Base-by-base conservation (phyloP, 441 rosid genomes). In the Euphorbia celastroides region DNA sequence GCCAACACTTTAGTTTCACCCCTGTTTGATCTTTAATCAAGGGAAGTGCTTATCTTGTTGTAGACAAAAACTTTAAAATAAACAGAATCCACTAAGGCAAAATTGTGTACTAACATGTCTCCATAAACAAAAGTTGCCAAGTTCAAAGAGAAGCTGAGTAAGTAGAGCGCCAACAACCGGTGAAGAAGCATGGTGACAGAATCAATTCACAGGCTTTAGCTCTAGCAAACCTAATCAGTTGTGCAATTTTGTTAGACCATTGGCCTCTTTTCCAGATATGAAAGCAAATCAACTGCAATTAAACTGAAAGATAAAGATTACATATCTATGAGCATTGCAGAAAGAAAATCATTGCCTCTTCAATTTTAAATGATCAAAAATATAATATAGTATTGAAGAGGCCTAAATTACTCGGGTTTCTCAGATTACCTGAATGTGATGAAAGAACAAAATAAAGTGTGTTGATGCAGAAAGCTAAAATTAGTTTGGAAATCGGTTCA, bases 31-130 rank as follows among this genome's bases (percentile, higher is more conserved):
- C 66, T 64, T 31, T 17, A 52, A 13, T 7, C 56, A 46, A 5
- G 56, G 32, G 26, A 66, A 31, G 26, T 27, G 17, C 20, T 30
- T 13, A 27, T 62, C 54, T 26, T 46, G 14, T 27, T 28, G n/a
- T n/a, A 63, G 41, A 5, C 38, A 44, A 27, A 57, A 64, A 48
- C 7, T 9, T 44, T 20, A 64, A 38, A 1, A 22, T 17, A 19
- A 52, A 60, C 34, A 60, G 11, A 38, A 26, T 13, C n/a, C 12
- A 36, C 14, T 28, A 56, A 14, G n/a, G 34, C 42, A 16, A 28
- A 36, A 36, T 5, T 23, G 48, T 23, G 72, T 60, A 85, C 90
- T 82, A 13, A 85, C 89, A 58, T 32, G 17, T 73, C 66, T 42
- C 71, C 85, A 52, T 65, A 71, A 67, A 76, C 72, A 60, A 55